Evolutionary conservation across 805 yeast genomes (phyloP).

Genomic region (Candida koratica): DNA sequence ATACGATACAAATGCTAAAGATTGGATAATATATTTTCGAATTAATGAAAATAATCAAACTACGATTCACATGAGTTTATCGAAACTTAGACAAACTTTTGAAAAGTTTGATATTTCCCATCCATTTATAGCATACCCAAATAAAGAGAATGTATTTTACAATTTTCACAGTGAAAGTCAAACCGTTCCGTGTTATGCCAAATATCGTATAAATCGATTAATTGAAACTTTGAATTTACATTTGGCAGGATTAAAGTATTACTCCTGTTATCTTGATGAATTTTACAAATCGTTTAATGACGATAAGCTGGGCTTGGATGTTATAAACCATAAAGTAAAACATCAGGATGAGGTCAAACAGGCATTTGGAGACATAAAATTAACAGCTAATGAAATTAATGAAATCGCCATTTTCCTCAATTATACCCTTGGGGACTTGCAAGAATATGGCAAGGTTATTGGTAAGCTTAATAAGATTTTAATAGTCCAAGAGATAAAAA

Average conservation of each 20-base stretch:
- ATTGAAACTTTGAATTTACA: constrained; percentile 48
- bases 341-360: constrained; percentile 19
- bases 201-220: constrained; percentile 45
- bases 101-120: constrained; percentile 21
- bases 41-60: neutral
- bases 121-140: constrained; percentile 21
- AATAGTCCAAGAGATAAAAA: constrained; percentile 30
- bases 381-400: constrained; percentile 21
- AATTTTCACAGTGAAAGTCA: constrained; percentile 27
- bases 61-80: constrained; percentile 17
- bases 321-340: constrained; percentile 16
- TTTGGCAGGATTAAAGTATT: constrained; percentile 37
- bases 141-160: constrained; percentile 18
- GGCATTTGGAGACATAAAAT: constrained; percentile 24
- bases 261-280: constrained; percentile 7
- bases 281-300: constrained; percentile 1
- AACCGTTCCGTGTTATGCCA: constrained; percentile 34
- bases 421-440: constrained; percentile 44
- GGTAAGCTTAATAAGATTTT: constrained; percentile 35
- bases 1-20: constrained; percentile 26
- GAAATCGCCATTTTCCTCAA: constrained; percentile 48
- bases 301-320: constrained; percentile 30
- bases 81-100: constrained; percentile 21
- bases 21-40: constrained; percentile 31
- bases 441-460: constrained; percentile 23